Base-by-base conservation (phyloP, 106 monocot species). In the Narthecium ossifragum region DNA sequence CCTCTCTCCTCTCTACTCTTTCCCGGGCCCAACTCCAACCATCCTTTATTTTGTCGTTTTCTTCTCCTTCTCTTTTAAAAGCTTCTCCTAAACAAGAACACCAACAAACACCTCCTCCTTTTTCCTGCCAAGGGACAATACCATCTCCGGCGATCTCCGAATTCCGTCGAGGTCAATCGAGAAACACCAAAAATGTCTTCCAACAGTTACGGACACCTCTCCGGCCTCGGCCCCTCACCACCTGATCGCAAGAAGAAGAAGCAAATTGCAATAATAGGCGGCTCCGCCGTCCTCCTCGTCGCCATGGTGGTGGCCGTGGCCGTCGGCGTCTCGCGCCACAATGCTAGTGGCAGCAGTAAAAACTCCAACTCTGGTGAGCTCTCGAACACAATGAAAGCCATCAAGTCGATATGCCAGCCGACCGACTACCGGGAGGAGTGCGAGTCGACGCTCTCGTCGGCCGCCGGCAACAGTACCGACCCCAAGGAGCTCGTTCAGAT, bases 341-440 rank as follows among this genome's bases (percentile, higher is more conserved):
- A 23, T 51, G 1, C 46, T 55, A 14, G 14, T 1, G 20, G n/a
- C 51, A 26, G 6, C 13, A 4, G 17, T 22, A 7, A 26, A 20
- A 24, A 63, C 27, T 38, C 62, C 11, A 34, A 20, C 22, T 29
- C n/a, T 15, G 45, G 39, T 4, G 60, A 61, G 26, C 15, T 59
- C 3, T 52, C 64, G 2, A 31, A 58, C 0, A 53, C 70, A 17
- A 34, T 55, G 17, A 82, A 73, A 48, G 57, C 76, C 27, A 69
- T 82, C 48, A 11, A 64, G 53, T 38, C 68, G 39, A 59, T 82
- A 15, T 82, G 81, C 64, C 64, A 73, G 63, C 81, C 81, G 1
- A 68, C 81, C 15, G 72, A 72, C 41, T 82, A 55, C 76, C 51
- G 34, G 34, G 23, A 37, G 13, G 31, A 31, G 14, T 82, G 81